Conservation (phyloP, 257 asterid species). For the Echium plantagineum region DNA sequence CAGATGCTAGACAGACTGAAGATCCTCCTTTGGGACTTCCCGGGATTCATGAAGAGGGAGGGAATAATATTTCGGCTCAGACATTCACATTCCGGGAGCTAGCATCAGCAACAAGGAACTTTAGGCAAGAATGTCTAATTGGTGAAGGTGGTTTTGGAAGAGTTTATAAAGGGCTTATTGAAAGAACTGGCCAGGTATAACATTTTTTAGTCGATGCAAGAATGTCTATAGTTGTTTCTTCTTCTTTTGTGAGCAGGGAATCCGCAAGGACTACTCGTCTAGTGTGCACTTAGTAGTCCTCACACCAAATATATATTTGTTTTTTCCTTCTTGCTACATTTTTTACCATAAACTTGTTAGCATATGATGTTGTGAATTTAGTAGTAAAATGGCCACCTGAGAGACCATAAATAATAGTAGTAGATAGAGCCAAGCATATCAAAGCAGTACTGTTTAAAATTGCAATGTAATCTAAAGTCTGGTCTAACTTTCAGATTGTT, state of each 20-base stretch:
- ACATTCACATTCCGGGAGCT: slow-evolving; percentile 81
- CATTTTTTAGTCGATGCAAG: not conserved
- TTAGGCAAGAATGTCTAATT: slow-evolving; percentile 60
- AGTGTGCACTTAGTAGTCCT: too few relatives aligned
- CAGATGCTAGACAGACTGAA: not conserved
- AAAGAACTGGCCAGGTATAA: slow-evolving; percentile 66
- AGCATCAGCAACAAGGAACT: slow-evolving; percentile 84
- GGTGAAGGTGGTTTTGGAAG: slow-evolving; percentile 98
- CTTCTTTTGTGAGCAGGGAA: too few relatives aligned
- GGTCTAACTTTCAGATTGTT: slow-evolving; percentile 29
- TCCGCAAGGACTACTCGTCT: too few relatives aligned
- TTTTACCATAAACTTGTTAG: too few relatives aligned
- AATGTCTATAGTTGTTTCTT: not conserved
- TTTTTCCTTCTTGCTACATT: not conserved
- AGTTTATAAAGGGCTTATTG: slow-evolving; percentile 66
- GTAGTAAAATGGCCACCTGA: too few relatives aligned
- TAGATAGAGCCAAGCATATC: too few relatives aligned
- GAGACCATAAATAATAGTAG: too few relatives aligned
- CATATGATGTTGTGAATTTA: too few relatives aligned
- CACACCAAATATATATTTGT: too few relatives aligned
- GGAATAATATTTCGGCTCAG: slow-evolving; percentile 62
- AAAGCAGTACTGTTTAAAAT: too few relatives aligned
- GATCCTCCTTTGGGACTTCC: not conserved
- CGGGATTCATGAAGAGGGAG: slow-evolving; percentile 12
- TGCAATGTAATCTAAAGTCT: not conserved